Conservation (phyloP, 192 early-diverging fungal genomes). For the Coemansia sp. region DNA sequence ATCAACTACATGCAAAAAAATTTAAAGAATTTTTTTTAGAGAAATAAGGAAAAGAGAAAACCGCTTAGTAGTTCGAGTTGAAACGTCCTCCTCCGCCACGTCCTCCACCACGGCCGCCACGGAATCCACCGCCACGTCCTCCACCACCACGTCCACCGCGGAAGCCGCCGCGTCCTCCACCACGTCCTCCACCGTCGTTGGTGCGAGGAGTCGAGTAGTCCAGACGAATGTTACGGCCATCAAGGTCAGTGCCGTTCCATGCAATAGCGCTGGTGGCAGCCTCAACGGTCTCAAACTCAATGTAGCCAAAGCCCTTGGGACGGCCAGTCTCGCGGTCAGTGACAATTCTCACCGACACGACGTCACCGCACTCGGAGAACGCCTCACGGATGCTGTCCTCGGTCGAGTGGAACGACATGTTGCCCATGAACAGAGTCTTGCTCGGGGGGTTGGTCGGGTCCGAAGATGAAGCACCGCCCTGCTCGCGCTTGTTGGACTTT, state of each 20-base stretch:
- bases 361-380: conserved; percentile 92
- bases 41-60: not conserved
- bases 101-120: conserved; percentile 44
- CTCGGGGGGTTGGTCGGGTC: conserved; percentile 55
- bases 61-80: conserved; percentile 10
- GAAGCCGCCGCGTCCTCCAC: conserved; percentile 52
- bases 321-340: conserved; percentile 77
- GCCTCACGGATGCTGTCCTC: conserved; percentile 90
- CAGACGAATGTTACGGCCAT: conserved; percentile 80
- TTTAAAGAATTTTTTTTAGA: not conserved
- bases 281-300: conserved; percentile 89
- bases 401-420: conserved; percentile 85
- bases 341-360: conserved; percentile 78
- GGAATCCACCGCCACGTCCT: conserved; percentile 52
- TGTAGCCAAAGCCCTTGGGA: conserved; percentile 95
- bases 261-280: conserved; percentile 93
- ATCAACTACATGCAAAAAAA: no score
- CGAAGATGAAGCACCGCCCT: not conserved
- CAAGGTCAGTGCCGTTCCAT: conserved; percentile 74
- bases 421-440: conserved; percentile 81
- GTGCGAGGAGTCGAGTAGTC: conserved; percentile 71
- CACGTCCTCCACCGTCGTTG: conserved; percentile 40
- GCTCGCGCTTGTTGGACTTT: conserved; percentile 2
- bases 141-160: conserved; percentile 49
- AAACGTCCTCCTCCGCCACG: not conserved